These are phyloP conservation scores for Penicillium paxilli DNA, from an alignment of 495 filamentous ascomycete genomes.

Conservation along the genomic window DNA sequence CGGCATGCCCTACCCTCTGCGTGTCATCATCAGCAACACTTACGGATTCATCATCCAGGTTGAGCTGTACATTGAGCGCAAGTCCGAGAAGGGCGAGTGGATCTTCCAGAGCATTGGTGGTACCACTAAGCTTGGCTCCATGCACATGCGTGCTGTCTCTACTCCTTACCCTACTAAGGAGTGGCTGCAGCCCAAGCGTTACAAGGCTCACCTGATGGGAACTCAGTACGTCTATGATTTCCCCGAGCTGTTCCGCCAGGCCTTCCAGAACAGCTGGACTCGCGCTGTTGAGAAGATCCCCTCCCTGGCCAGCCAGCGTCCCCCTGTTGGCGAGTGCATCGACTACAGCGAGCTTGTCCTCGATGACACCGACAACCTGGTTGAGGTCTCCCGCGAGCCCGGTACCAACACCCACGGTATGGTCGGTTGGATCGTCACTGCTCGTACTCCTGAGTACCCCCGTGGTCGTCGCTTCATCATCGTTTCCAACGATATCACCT, in stretches of 20 bases:
- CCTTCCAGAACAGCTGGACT: constrained; percentile 93
- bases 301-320: constrained; percentile 75
- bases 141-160: constrained; percentile 88
- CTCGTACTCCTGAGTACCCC: constrained; percentile 97
- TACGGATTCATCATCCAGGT: constrained; percentile 99
- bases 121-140: constrained; percentile 89
- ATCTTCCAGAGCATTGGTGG: constrained; percentile 97
- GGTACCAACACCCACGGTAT: constrained; percentile 96
- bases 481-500: constrained; percentile 98
- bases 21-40: constrained; percentile 97
- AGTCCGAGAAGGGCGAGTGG: constrained; percentile 96
- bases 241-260: constrained; percentile 98
- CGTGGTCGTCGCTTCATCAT: constrained; percentile 89
- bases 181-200: constrained; percentile 97
- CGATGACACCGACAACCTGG: constrained; percentile 88
- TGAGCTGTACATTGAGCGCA: constrained; percentile 95
- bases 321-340: constrained; percentile 85
- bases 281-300: constrained; percentile 69
- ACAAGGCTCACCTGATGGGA: constrained; percentile 98
- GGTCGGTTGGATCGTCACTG: constrained; percentile 97
- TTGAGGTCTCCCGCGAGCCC: constrained; percentile 89
- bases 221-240: constrained; percentile 99
- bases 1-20: constrained; percentile 85
- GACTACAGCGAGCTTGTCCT: constrained; percentile 92
- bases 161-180: constrained; percentile 98